Percentiles rank a stretch among this genome's conserved stretches.
These are phyloP conservation scores for Rhodotorula kratochvilovae DNA, from an alignment of 768 basidiomycete genomes.

Conservation along the genomic window DNA sequence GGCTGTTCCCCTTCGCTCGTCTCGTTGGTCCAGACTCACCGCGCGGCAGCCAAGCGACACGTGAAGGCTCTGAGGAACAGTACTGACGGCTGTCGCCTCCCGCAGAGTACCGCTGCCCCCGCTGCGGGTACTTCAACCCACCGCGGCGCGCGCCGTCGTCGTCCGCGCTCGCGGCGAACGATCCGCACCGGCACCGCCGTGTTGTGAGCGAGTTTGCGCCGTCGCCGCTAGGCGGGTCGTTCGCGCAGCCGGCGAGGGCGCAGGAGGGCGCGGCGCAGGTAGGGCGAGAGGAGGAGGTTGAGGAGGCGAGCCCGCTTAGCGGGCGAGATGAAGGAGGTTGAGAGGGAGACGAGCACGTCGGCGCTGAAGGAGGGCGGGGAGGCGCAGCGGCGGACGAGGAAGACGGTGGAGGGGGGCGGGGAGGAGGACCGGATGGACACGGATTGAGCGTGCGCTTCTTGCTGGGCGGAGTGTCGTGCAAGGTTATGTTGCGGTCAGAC, in stretches of 20 bases:
- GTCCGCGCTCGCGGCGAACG: neutral
- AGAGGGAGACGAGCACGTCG: slow-evolving; percentile 6
- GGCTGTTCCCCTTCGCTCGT: neutral
- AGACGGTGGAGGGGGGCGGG: neutral
- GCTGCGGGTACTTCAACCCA: slow-evolving; percentile 75
- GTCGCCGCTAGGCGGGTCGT: slow-evolving; percentile 1
- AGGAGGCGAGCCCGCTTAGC: neutral
- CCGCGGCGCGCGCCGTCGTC: slow-evolving; percentile 2
- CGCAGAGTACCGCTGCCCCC: slow-evolving; percentile 77
- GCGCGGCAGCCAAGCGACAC: too few relatives aligned
- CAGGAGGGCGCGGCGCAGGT: neutral
- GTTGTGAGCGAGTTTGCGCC: slow-evolving; percentile 27
- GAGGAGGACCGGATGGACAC: slow-evolving; percentile 7
- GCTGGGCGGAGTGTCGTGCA: too few relatives aligned
- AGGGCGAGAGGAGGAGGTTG: neutral
- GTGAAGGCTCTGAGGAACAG: too few relatives aligned
- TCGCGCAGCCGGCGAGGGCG: neutral
- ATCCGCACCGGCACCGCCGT: slow-evolving; percentile 10
- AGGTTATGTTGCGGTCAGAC: too few relatives aligned
- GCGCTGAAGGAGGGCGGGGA: slow-evolving; percentile 7
- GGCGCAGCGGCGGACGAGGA: neutral
- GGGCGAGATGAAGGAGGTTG: neutral
- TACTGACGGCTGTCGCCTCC: neutral
- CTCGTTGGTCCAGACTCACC: neutral
- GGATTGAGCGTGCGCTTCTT: neutral